Evolutionary conservation across 2,329 filamentous ascomycete species (phyloP).

Genomic region (Nemania serpens): DNA sequence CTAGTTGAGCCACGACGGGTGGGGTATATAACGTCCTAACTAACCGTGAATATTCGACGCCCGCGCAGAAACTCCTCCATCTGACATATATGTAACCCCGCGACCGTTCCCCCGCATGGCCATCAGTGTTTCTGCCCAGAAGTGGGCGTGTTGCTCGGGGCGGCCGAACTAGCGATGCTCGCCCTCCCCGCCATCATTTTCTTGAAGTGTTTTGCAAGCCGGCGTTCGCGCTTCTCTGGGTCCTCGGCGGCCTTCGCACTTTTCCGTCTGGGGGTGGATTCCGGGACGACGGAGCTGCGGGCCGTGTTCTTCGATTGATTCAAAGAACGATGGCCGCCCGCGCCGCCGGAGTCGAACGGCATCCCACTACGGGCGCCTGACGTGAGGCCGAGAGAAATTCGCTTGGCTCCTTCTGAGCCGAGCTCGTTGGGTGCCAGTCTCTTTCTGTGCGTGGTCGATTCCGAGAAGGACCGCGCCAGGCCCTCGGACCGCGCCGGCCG

Average conservation of each 20-base stretch:
- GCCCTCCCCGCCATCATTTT: constrained; percentile 16
- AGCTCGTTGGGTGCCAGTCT: constrained; percentile 15
- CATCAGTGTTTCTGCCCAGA: constrained; percentile 29
- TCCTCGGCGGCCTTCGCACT: constrained; percentile 5
- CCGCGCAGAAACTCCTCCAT: no score
- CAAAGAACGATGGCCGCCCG: constrained; percentile 11
- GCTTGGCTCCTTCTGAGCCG: constrained; percentile 14
- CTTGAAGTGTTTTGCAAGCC: constrained; percentile 23
- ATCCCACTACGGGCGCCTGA: background rate
- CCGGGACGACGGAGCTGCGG: constrained; percentile 1
- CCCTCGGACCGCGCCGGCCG: constrained; percentile 6
- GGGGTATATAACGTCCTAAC: no score
- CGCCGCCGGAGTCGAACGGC: constrained; percentile 12
- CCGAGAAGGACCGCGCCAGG: constrained; percentile 21
- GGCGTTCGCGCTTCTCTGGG: constrained; percentile 16
- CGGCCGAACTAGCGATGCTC: constrained; percentile 23
- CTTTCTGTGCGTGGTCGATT: constrained; percentile 23
- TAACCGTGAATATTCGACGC: no score
- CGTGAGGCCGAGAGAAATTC: constrained; percentile 2
- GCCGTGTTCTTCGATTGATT: background rate
- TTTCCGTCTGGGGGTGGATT: background rate
- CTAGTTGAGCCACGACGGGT: background rate
- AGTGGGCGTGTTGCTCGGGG: constrained; percentile 27
- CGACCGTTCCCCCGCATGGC: no score
- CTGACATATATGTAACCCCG: no score